Conservation (phyloP, 805 yeast genomes). For the Teunomyces stri region DNA sequence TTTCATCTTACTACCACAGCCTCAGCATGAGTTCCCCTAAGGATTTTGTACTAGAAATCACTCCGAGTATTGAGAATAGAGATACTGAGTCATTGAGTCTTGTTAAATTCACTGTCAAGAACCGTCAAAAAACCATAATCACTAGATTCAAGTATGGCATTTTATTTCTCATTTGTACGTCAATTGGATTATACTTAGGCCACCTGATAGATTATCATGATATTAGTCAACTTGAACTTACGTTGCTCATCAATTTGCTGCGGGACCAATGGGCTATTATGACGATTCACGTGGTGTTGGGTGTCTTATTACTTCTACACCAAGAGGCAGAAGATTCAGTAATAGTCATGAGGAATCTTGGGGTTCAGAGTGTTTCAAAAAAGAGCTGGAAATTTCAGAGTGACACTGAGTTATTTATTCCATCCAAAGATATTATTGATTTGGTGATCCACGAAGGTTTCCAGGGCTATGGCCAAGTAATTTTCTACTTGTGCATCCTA, state of each 20-base stretch:
- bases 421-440: constrained; percentile 57
- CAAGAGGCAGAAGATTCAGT: constrained; percentile 43
- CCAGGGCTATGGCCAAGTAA: constrained; percentile 59
- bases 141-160: neutral
- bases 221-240: neutral
- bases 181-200: neutral
- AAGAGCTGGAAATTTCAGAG: constrained; percentile 20
- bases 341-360: constrained; percentile 43
- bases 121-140: constrained; percentile 5
- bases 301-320: constrained; percentile 17
- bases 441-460: constrained; percentile 76
- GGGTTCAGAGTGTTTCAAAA: constrained; percentile 42
- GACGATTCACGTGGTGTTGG: neutral
- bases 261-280: neutral
- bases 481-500: constrained; percentile 61
- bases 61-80: constrained; percentile 17
- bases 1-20: neutral
- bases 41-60: constrained; percentile 27
- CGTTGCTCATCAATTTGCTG: neutral
- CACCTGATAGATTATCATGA: neutral
- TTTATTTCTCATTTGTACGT: neutral
- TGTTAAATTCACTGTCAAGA: constrained; percentile 18
- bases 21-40: constrained; percentile 28
- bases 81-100: constrained; percentile 11
- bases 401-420: constrained; percentile 46